These are phyloP conservation scores for Ogataea kodamae DNA, from an alignment of 805 yeast genomes.

Conservation along the genomic window DNA sequence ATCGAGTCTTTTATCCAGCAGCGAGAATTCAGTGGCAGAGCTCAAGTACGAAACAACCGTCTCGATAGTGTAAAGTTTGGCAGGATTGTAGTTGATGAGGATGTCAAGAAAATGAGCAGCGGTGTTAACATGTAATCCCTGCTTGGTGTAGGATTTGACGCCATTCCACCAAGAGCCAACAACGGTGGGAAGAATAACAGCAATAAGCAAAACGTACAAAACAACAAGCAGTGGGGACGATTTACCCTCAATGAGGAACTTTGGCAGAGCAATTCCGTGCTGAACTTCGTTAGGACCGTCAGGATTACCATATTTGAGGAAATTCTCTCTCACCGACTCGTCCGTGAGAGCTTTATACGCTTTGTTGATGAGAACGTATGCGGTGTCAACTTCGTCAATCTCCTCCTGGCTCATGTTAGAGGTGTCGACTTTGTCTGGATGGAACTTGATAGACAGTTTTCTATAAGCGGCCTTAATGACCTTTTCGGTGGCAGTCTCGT, in stretches of 20 bases:
- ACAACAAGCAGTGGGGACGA: slow-evolving; percentile 62
- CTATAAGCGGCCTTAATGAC: slow-evolving; percentile 81
- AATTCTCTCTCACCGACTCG: slow-evolving; percentile 77
- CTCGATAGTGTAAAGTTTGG: slow-evolving; percentile 56
- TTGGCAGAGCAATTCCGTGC: slow-evolving; percentile 95
- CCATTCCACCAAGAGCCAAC: slow-evolving; percentile 91
- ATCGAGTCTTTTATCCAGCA: slow-evolving; percentile 38
- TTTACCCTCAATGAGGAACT: slow-evolving; percentile 80
- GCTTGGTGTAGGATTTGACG: slow-evolving; percentile 74
- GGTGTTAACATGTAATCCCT: slow-evolving; percentile 79
- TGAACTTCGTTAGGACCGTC: slow-evolving; percentile 91
- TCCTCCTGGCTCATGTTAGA: slow-evolving; percentile 54
- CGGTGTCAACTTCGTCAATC: slow-evolving; percentile 60
- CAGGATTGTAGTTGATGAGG: slow-evolving; percentile 71
- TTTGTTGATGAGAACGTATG: slow-evolving; percentile 75
- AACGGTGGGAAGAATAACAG: slow-evolving; percentile 69
- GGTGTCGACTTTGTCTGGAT: slow-evolving; percentile 86
- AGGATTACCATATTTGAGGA: slow-evolving; percentile 88
- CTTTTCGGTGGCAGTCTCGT: slow-evolving; percentile 63
- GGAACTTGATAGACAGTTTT: slow-evolving; percentile 81
- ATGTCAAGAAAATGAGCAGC: slow-evolving; percentile 73
- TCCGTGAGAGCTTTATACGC: slow-evolving; percentile 96
- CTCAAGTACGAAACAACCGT: slow-evolving; percentile 59
- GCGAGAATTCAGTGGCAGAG: slow-evolving; percentile 61
- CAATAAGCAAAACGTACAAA: slow-evolving; percentile 67